Conservation (phyloP, 768 basidiomycete species). For the Scleroderma bovista region DNA sequence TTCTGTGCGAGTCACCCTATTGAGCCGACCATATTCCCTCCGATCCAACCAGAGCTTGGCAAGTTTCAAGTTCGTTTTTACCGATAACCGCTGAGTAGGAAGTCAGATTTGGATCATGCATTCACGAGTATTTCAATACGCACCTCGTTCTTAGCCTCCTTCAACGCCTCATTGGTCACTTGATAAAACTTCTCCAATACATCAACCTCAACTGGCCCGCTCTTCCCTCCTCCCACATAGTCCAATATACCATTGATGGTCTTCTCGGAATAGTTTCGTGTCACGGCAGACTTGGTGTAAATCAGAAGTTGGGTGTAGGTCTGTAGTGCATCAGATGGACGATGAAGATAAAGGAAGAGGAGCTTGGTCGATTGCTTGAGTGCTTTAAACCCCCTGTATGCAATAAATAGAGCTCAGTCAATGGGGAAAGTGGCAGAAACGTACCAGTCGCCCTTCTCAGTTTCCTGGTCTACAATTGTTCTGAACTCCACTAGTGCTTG, state of each 20-base stretch:
- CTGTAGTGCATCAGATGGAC: constrained; percentile 79
- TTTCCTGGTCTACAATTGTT: constrained; percentile 83
- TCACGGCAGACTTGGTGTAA: constrained; percentile 94
- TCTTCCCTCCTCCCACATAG: constrained; percentile 90
- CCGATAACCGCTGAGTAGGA: constrained; percentile 68
- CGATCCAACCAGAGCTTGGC: constrained; percentile 97
- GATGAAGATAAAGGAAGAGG: constrained; percentile 70
- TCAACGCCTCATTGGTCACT: constrained; percentile 81
- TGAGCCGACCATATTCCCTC: constrained; percentile 81
- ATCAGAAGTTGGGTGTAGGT: constrained; percentile 83
- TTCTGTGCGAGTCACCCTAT: constrained; percentile 48
- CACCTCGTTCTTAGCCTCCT: constrained; percentile 96
- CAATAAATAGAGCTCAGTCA: background rate
- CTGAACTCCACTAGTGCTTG: constrained; percentile 87
- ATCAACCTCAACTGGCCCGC: constrained; percentile 73
- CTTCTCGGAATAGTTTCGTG: constrained; percentile 95
- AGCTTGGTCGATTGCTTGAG: constrained; percentile 97
- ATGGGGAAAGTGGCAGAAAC: constrained; percentile 13
- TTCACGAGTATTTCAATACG: constrained; percentile 11
- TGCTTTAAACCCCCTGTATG: constrained; percentile 92
- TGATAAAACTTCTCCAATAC: constrained; percentile 95
- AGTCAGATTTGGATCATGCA: constrained; percentile 3
- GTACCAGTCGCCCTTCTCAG: constrained; percentile 93
- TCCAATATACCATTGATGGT: constrained; percentile 98
- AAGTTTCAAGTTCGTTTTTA: constrained; percentile 94